Evolutionary conservation across 75 land plant species (phyloP).

Genomic region (Ceratopteris richardii): DNA sequence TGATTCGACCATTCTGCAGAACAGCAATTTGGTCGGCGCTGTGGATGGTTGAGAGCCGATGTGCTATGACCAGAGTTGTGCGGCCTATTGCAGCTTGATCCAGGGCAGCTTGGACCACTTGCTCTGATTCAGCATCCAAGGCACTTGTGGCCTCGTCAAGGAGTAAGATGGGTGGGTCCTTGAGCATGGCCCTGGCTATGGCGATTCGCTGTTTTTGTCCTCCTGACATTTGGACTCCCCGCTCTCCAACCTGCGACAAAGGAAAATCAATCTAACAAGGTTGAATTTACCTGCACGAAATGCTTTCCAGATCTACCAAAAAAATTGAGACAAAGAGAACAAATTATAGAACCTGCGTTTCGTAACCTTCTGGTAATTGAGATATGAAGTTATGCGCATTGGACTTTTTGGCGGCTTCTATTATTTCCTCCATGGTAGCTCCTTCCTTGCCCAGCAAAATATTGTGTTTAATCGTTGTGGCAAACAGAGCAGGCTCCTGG

Average conservation of each 20-base stretch:
- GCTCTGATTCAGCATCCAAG: conserved; percentile 53
- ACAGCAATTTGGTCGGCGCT: conserved; percentile 71
- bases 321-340: conserved; percentile 1
- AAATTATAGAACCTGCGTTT: conserved; percentile 28
- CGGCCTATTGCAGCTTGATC: conserved; percentile 58
- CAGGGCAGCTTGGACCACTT: conserved; percentile 48
- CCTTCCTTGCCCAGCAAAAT: conserved; percentile 57
- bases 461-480: conserved; percentile 62
- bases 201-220: conserved; percentile 45
- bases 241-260: conserved; percentile 39
- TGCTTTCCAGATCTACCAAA: neutral
- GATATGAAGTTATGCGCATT: conserved; percentile 69
- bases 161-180: conserved; percentile 38
- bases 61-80: conserved; percentile 69
- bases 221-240: conserved; percentile 50
- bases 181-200: too few relatives aligned
- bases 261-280: neutral
- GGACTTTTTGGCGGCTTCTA: conserved; percentile 52
- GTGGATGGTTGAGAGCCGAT: conserved; percentile 53
- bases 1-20: conserved; percentile 31
- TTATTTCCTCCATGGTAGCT: conserved; percentile 56
- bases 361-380: conserved; percentile 52
- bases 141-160: conserved; percentile 73
- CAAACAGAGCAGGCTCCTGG: conserved; percentile 44
- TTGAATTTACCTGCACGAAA: neutral